These are phyloP conservation scores for Marsdenia floribunda DNA, from an alignment of 257 asterid species.

Conservation along the genomic window DNA sequence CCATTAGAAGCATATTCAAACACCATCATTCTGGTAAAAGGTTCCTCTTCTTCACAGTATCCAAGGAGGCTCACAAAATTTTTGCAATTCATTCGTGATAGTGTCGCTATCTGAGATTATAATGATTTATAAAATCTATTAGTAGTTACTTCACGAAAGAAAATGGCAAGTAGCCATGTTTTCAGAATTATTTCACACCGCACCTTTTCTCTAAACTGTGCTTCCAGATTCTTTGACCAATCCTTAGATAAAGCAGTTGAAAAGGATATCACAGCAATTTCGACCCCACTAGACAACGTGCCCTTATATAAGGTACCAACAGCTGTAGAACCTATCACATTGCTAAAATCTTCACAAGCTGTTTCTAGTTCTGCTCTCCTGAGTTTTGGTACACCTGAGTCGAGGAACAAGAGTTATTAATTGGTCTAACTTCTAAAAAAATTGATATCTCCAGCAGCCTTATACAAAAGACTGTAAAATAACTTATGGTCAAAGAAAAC, in stretches of 20 bases:
- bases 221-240: conserved; percentile 66
- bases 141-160: neutral
- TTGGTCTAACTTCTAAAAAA: neutral
- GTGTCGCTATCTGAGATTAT: conserved; percentile 56
- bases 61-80: conserved; percentile 80
- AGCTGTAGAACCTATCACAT: conserved; percentile 65
- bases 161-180: neutral
- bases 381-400: conserved; percentile 75
- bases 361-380: conserved; percentile 71
- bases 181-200: neutral
- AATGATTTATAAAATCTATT: conserved; percentile 12
- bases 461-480: neutral
- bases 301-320: conserved; percentile 71
- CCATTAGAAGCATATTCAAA: conserved; percentile 95
- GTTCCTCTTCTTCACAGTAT: conserved; percentile 72
- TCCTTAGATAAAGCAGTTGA: conserved; percentile 54
- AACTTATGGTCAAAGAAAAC: neutral
- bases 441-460: neutral
- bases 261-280: conserved; percentile 71
- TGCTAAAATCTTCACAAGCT: conserved; percentile 95
- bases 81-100: conserved; percentile 82
- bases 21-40: conserved; percentile 89
- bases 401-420: neutral
- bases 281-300: conserved; percentile 84
- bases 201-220: conserved; percentile 80